phyloP scores from a whole-genome alignment of 345 rosid species.

The Bruguiera parviflora region DNA sequence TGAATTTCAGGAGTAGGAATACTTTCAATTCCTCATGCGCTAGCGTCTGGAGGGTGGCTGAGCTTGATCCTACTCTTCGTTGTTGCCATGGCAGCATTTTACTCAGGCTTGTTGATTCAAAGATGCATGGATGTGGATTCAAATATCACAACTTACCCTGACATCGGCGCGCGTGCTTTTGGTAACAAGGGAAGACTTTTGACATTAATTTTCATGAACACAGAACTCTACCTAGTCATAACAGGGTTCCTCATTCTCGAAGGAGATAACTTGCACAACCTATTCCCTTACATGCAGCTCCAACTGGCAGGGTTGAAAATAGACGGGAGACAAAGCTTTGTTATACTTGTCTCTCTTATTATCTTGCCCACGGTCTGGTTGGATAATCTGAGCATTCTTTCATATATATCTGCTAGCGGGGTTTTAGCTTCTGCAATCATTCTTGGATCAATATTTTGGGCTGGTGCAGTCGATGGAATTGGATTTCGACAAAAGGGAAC shows the following conservation, averaged over 20 bases:
- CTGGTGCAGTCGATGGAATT: conserved; percentile 67
- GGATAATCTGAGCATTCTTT: conserved; percentile 67
- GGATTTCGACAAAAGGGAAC: conserved; percentile 56
- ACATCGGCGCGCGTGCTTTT: conserved; percentile 77
- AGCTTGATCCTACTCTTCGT: conserved; percentile 57
- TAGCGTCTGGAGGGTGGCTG: conserved; percentile 93
- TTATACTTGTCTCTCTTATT: conserved; percentile 56
- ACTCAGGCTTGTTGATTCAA: conserved; percentile 63
- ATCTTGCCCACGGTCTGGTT: conserved; percentile 82
- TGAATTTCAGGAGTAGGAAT: conserved; percentile 71
- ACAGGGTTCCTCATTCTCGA: conserved; percentile 84
- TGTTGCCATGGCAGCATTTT: conserved; percentile 58
- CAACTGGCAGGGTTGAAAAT: conserved; percentile 43
- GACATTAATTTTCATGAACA: conserved; percentile 57
- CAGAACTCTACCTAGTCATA: conserved; percentile 75
- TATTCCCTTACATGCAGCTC: conserved; percentile 48
- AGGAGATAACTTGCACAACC: conserved; percentile 74
- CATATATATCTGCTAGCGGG: conserved; percentile 86
- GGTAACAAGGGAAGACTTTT: conserved; percentile 62
- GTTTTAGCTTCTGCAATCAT: conserved; percentile 74
- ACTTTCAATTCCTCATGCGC: conserved; percentile 75
- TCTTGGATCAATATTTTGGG: conserved; percentile 63
- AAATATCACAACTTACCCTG: conserved; percentile 64
- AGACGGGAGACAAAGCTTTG: conserved; percentile 52
- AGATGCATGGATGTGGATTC: conserved; percentile 78